Base-by-base conservation (phyloP, 2,329 filamentous ascomycete genomes). In the Ustilaginoidea virens region DNA sequence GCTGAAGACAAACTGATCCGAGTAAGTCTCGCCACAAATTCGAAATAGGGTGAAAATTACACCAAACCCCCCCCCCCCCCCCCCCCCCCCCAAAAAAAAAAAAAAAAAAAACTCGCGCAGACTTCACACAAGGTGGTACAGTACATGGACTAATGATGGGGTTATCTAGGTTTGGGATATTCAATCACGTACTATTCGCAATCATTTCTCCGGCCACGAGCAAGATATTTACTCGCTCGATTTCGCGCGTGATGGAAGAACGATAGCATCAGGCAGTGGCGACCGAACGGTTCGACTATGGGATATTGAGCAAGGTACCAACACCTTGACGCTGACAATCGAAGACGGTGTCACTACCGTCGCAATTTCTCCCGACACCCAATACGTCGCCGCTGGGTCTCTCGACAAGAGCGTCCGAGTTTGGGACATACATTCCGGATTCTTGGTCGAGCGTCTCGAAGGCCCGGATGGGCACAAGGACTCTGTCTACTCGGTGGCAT, bases 201-300 rank as follows among this genome's bases (percentile, higher is more conserved):
- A 90, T 49, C 83, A 83, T 22, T 96, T 98, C 57, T 69, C 76
- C n/a, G 90, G 90, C 15, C 90, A 98, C 55, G 90, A 98, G 55
- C 87, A 98, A 55, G 90, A 98, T 41, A 98, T 98, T 38, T 96
- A 96, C 56, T 92, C 82, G 5, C 66, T 96, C 4, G 90, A 96
- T 55, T 98, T 93, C 53, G 81, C 87, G 18, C 77, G 83, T 23
- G 92, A 94, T 43, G 87, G 87, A 21, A 79, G 83, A 30, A 85
- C 85, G 33, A 96, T 98, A 44, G 90, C 87, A 5, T 96, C 90
- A 6, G 90, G 90, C 26, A 92, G 82, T 51, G 90, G 90, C 33
- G 90, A 98, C 46, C 69, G 90, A 42, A 94, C 85, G 11, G 90
- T 96, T 31, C 79, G 87, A 33, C 72, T 98, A 1, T 98, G 90